phyloP scores from a whole-genome alignment of 768 basidiomycete species.

The Coprinopsis strossmayeri region DNA sequence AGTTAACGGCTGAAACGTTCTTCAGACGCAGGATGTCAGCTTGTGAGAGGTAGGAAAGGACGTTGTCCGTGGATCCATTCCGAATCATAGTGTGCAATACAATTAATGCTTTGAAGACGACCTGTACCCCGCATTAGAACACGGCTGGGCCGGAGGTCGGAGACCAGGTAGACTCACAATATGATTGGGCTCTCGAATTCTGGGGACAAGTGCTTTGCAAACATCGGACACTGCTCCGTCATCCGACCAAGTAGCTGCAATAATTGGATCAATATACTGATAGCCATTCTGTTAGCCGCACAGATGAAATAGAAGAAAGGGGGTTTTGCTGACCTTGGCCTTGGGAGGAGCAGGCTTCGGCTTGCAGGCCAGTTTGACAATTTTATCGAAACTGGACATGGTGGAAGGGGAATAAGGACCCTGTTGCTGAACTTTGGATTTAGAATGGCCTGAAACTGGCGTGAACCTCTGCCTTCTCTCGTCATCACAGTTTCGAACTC shows the following conservation, averaged over 20 bases:
- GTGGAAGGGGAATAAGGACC: not conserved
- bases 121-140: constrained; percentile 33
- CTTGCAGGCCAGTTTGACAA: constrained; percentile 95
- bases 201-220: constrained; percentile 77
- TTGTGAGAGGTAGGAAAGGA: constrained; percentile 76
- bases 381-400: constrained; percentile 85
- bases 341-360: constrained; percentile 95
- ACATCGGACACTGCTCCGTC: constrained; percentile 93
- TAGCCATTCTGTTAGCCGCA: constrained; percentile 6
- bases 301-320: not conserved
- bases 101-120: constrained; percentile 97
- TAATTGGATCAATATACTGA: constrained; percentile 94
- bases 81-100: constrained; percentile 96
- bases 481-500: constrained; percentile 22
- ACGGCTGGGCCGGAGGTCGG: not conserved
- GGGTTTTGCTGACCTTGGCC: constrained; percentile 58
- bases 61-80: constrained; percentile 92
- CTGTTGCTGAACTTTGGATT: not conserved
- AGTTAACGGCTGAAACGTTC: constrained; percentile 74
- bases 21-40: constrained; percentile 76
- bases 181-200: constrained; percentile 87
- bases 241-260: constrained; percentile 94
- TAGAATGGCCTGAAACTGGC: not conserved
- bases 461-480: not conserved
- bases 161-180: constrained; percentile 47